Evolutionary conservation across 148 eudicot species (phyloP), one percentile per base, ranked within the genome.

Genomic region (Rhododendron mucronatum): DNA sequence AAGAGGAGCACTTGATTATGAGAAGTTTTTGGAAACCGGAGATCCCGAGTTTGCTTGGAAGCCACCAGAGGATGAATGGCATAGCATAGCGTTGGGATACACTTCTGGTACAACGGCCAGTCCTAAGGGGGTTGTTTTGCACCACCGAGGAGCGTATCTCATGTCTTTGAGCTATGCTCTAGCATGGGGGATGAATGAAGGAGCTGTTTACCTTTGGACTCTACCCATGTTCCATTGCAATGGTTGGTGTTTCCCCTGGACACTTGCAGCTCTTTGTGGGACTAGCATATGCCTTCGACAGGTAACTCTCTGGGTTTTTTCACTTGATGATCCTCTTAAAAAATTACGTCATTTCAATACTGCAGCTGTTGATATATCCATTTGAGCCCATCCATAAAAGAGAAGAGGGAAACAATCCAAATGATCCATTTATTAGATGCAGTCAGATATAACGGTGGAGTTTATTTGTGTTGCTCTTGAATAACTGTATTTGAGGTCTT

Each of bases 101-200:
- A 96, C 98, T 41, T 96, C 99, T 81, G 99, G 99, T 12, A 96
- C 99, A 39, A 96, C 99, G 18, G 95, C 99, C 7, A 96, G 98
- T 80, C 99, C 99, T 55, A 96, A 96, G 91, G 99, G 99, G 45
- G 99, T 96, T 41, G 97, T 96, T 23, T 88, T 96, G 88, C 94
- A 93, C 86, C 99, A 96, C 78, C 94, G 99, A 48, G 99, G 99
- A 78, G 97, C 98, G 0, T 93, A 96, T 89, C 89, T 94, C 84
- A 92, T 94, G 97, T 91, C 98, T 86, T 78, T 93, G 75, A 96
- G 98, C 87, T 86, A 89, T 84, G 92, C 91, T 86, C 63, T 96
- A 39, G 84, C 94, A 47, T 95, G 98, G 99, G 91, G 91, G 28
- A 92, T 96, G 95, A 86, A 82, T 30, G 99, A 96, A 86, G 97